Evolutionary conservation across 1,284 basidiomycete species (phyloP), one percentile per base, ranked within the genome.

Genomic region (Grifola frondosa): DNA sequence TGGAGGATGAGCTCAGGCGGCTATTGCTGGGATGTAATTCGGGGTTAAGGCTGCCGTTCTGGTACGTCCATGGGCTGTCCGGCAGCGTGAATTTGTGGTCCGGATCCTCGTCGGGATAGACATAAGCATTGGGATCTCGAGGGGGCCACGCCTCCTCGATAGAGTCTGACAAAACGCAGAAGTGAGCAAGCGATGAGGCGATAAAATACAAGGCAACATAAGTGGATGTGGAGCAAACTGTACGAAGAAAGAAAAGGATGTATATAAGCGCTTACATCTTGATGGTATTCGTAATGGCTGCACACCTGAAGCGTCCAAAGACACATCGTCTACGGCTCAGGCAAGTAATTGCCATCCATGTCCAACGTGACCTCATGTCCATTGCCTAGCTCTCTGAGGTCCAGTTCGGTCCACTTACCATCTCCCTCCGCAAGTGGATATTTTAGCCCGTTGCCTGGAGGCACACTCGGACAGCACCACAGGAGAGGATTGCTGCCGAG

Each of bases 1-100:
- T 38, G n/a, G 57, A 41, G 29, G 49, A 16, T 21, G 46, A 12
- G 19, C 48, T 45, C 44, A 30, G 60, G 17, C 63, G 54, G 10
- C 73, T 56, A 54, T 81, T 88, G 19, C 78, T 81, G 1, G 90
- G 81, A 30, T 69, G 69, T 4, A 93, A 77, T 26, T 69, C 58
- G 2, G 91, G 91, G 59, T 94, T 94, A 17, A 91, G 59, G 3
- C 73, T 67, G 10, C 75, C 87, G 37, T 84, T 81, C 49, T 86
- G 84, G 59, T 90, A 96, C 6, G 91, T 91, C 81, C 92, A 96
- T 5, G 93, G 87, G 8, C 79, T 81, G 16, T 71, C 62, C 2
- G 78, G 74, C 20, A 83, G 73, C 17, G 60, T 60, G 51, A 82
- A 73, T 25, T 66, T 63, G 46, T 66, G 58, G 31, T 73, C 57